These are phyloP conservation scores for Cladophialophora exuberans DNA, from an alignment of 2,329 filamentous ascomycete species.

Conservation along the genomic window DNA sequence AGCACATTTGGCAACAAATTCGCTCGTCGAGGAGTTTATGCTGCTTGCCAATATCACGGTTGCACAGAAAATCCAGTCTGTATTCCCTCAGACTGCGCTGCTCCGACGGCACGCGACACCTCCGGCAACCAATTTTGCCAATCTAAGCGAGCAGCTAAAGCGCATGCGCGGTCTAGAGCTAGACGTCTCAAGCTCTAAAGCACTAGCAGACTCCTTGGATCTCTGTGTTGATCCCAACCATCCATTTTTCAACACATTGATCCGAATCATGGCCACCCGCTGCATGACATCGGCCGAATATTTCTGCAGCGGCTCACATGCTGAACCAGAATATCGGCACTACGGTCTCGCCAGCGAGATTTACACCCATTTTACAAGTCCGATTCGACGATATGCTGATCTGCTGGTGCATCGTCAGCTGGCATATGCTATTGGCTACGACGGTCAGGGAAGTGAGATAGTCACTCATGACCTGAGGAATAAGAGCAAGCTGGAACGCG, in stretches of 20 bases:
- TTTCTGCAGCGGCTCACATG: constrained; percentile 91
- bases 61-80: constrained; percentile 83
- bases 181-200: constrained; percentile 81
- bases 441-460: constrained; percentile 57
- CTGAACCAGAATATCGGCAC: constrained; percentile 92
- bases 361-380: constrained; percentile 98
- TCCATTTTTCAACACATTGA: constrained; percentile 97
- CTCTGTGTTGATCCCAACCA: constrained; percentile 76
- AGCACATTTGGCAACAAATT: constrained; percentile 91
- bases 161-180: constrained; percentile 82
- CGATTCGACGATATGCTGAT: constrained; percentile 97
- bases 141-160: constrained; percentile 86
- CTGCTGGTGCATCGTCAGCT: constrained; percentile 92
- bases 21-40: constrained; percentile 99
- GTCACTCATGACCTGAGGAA: constrained; percentile 81
- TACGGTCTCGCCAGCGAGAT: constrained; percentile 96
- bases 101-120: constrained; percentile 89
- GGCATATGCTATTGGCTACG: constrained; percentile 92
- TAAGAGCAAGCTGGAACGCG: constrained; percentile 81
- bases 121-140: constrained; percentile 95
- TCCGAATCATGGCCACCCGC: constrained; percentile 94
- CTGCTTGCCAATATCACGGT: constrained; percentile 96
- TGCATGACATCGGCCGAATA: constrained; percentile 99
- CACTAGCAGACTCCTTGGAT: constrained; percentile 92
- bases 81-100: constrained; percentile 93